Evolutionary conservation across 2,329 filamentous ascomycete species (phyloP).

Genomic region (Tolypocladium tundrense): DNA sequence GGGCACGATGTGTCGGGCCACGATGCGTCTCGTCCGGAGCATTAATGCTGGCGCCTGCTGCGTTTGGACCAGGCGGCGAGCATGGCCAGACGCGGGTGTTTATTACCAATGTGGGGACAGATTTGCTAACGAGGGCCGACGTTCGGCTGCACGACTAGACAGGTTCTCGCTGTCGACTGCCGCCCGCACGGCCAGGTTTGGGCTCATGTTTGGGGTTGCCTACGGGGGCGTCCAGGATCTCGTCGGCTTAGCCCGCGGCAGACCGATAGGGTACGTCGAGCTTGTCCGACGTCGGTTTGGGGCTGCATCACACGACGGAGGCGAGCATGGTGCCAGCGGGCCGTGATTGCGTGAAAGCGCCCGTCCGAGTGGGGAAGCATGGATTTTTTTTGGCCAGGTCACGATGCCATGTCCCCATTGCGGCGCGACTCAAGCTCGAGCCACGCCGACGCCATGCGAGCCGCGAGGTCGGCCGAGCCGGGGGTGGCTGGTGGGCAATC

Average conservation of each 20-base stretch:
- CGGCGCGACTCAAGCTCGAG: not conserved
- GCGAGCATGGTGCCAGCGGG: slow-evolving; percentile 1
- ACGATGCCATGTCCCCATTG: not conserved
- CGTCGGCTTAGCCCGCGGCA: slow-evolving; percentile 57
- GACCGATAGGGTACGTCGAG: slow-evolving; percentile 65
- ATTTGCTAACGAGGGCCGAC: slow-evolving; percentile 16
- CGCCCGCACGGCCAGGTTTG: slow-evolving; percentile 69
- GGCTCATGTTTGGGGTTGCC: slow-evolving; percentile 64
- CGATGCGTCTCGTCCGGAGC: not conserved
- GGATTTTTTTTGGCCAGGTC: not conserved
- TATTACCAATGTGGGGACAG: slow-evolving; percentile 11
- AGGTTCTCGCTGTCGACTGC: slow-evolving; percentile 68
- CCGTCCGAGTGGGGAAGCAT: not conserved
- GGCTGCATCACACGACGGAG: slow-evolving; percentile 8
- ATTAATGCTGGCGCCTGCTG: not conserved
- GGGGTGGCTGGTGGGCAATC: not conserved
- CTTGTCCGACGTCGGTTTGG: slow-evolving; percentile 41
- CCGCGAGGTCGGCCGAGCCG: not conserved
- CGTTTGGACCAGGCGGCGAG: not conserved
- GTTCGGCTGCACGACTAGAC: slow-evolving; percentile 40
- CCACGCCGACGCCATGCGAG: slow-evolving; percentile 5
- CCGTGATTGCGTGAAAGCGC: slow-evolving; percentile 7
- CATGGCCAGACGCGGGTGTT: slow-evolving; percentile 14
- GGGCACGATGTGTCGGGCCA: not conserved
- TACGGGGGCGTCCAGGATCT: slow-evolving; percentile 78